These are phyloP conservation scores for Pythium folliculosum DNA, from an alignment of 352 stramenopile species.

Conservation along the genomic window DNA sequence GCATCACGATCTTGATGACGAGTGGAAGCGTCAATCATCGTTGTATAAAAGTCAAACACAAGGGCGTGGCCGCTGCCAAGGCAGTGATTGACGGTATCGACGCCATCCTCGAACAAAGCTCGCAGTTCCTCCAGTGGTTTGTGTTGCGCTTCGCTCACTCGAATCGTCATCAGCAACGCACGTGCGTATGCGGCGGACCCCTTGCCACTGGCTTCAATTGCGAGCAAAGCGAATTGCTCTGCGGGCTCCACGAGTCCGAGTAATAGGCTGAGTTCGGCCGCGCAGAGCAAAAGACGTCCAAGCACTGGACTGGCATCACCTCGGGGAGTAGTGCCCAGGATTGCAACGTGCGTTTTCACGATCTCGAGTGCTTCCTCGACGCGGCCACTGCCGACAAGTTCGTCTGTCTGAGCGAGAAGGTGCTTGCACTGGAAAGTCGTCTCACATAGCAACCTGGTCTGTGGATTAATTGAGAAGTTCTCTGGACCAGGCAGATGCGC, in stretches of 20 bases:
- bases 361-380: neutral
- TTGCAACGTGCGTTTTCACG: constrained; percentile 9
- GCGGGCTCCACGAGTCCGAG: constrained; percentile 14
- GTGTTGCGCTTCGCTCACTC: constrained; percentile 26
- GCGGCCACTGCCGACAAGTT: neutral
- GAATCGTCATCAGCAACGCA: constrained; percentile 40
- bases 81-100: constrained; percentile 41
- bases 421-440: constrained; percentile 3
- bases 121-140: constrained; percentile 21
- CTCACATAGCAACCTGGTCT: constrained; percentile 1
- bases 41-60: constrained; percentile 45
- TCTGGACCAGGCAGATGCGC: neutral
- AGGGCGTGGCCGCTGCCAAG: constrained; percentile 42
- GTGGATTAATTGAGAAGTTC: neutral
- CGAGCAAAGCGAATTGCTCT: constrained; percentile 10
- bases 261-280: constrained; percentile 37
- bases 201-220: neutral
- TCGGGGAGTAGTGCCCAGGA: neutral
- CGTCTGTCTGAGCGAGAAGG: neutral
- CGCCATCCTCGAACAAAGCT: constrained; percentile 30
- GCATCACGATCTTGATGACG: constrained; percentile 28
- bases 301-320: neutral
- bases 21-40: constrained; percentile 46
- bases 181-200: neutral
- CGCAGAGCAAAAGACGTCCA: neutral